Base-by-base conservation (phyloP, 164 flowering plant genomes). In the Nelumbo lutea region DNA sequence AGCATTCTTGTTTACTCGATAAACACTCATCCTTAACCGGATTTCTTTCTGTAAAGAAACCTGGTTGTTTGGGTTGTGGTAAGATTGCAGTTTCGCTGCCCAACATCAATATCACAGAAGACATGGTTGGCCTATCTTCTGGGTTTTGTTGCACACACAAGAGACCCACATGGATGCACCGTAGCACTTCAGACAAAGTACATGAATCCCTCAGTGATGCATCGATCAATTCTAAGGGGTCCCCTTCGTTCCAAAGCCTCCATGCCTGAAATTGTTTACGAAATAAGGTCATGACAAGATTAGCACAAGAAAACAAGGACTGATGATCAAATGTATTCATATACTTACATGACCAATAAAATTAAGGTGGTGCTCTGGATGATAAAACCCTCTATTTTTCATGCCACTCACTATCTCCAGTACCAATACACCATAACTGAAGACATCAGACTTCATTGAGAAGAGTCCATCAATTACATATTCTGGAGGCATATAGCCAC, bases 381-480 rank as follows among this genome's bases (percentile, higher is more conserved):
- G 48, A 38, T 53, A 9, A 15, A 81, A 70, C 3, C 75, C 62
- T 15, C 61, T 70, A 67, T 72, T 83, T 69, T 52, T 78, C 65
- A 61, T 77, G 3, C 86, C 82, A 39, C 73, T 73, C 5, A 79
- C 50, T 14, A 78, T 79, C 64, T 82, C 87, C 4, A 85, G 66
- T 63, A 80, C 53, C 45, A 85, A 40, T 10, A 82, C 73, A 3
- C 89, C 89, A 39, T 78, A 85, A 76, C 86, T 83, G 70, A 72
- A 85, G 7, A 82, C n/a, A n/a, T n/a, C n/a, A n/a, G n/a, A n/a
- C n/a, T n/a, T n/a, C n/a, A n/a, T n/a, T n/a, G n/a, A n/a, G n/a
- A n/a, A n/a, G n/a, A n/a, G n/a, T n/a, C n/a, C n/a, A n/a, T n/a
- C n/a, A n/a, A n/a, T n/a, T n/a, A n/a, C n/a, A n/a, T n/a, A n/a